Evolutionary conservation across 106 monocot species (phyloP), one percentile per base, ranked within the genome.

Genomic region (Platanthera guangdongensis): DNA sequence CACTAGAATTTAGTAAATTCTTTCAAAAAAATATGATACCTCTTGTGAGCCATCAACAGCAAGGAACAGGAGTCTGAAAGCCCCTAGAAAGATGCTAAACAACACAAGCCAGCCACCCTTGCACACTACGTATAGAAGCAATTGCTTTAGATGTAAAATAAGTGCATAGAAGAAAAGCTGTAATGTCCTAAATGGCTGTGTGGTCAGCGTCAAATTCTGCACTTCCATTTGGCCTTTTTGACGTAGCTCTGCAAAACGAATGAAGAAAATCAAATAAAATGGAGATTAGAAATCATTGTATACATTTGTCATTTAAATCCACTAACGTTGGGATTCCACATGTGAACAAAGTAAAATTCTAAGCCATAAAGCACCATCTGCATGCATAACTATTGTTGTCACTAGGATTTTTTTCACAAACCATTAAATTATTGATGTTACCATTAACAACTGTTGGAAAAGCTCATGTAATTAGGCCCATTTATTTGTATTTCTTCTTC

Each of bases 151-250:
- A 72, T 86, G 83, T 73, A 70, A 72, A 30, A 75, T 39, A 68
- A 84, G 76, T 48, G 88, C 96, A 76, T 86, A 83, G 52, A 64
- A 22, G 75, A 96, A 96, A 70, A 90, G 77, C 48, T 79, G 60
- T 59, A 86, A 55, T 25, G 96, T 96, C 79, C 50, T 87, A 52
- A 90, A 76, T 14, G 96, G 96, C 39, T 85, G 93, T n/a, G 81
- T 81, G 53, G 82, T 82, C 71, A 96, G 70, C 60, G 96, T 89
- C 78, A 93, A 74, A 74, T 81, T 89, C 78, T 93, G 84, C 32
- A 87, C 55, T 63, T 96, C 91, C 80, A 77, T 21, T 54, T 73
- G 83, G 74, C 89, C 85, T 64, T 83, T 90, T 53, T 84, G 70
- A 21, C 52, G 78, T 71, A 91, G 87, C 49, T 90, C 96, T 96